Percentiles rank a stretch among this genome's conserved stretches.
These are phyloP conservation scores for Tricharina praecox DNA, from an alignment of 495 filamentous ascomycete species.

Conservation along the genomic window DNA sequence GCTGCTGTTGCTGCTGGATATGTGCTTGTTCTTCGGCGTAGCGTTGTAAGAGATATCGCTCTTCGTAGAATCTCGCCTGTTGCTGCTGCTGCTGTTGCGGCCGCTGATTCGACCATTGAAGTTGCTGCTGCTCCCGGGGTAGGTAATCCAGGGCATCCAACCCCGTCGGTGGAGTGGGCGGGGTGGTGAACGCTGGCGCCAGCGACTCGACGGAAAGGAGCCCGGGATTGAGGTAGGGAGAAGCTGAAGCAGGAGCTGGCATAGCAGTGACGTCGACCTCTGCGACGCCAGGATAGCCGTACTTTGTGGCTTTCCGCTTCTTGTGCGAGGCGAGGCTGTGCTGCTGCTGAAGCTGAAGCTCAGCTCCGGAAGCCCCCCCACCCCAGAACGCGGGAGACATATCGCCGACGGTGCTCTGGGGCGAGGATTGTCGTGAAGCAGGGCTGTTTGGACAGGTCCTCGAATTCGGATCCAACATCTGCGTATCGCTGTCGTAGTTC, in stretches of 20 bases:
- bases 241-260: neutral
- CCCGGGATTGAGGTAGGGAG: conserved; percentile 2
- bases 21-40: neutral
- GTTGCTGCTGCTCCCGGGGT: neutral
- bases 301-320: conserved; percentile 1
- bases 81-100: conserved; percentile 3
- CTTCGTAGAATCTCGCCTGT: neutral
- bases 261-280: neutral
- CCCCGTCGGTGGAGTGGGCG: conserved; percentile 4
- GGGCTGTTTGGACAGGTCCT: conserved; percentile 3
- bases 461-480: conserved; percentile 1
- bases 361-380: too few relatives aligned
- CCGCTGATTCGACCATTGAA: conserved; percentile 3
- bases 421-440: conserved; percentile 4
- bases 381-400: neutral
- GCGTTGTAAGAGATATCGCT: neutral
- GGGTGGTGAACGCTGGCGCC: conserved; percentile 3
- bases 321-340: neutral
- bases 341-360: neutral
- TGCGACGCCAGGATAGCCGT: neutral
- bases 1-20: neutral
- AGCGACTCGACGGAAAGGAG: neutral
- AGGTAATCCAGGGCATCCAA: conserved; percentile 1
- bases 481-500: conserved; percentile 7
- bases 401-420: conserved; percentile 2